These are phyloP conservation scores for Rosa multiflora DNA, from an alignment of 306 rosid genomes.

Conservation along the genomic window DNA sequence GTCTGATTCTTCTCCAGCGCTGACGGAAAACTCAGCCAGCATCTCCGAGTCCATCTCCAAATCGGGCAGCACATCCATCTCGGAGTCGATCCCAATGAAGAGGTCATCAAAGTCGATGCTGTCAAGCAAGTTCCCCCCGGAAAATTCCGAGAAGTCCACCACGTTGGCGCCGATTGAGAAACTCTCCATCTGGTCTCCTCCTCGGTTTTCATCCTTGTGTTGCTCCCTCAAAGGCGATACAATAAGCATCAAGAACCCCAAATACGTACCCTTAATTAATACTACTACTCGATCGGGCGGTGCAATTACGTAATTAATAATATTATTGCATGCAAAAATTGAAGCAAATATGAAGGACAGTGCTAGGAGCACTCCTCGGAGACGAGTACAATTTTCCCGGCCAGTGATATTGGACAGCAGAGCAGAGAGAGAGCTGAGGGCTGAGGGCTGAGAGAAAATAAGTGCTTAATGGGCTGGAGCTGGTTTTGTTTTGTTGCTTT, in stretches of 20 bases:
- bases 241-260: constrained; percentile 55
- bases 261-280: not conserved
- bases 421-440: constrained; percentile 4
- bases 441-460: not conserved
- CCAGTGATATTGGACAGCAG: constrained; percentile 4
- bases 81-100: constrained; percentile 58
- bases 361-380: not conserved
- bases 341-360: not conserved
- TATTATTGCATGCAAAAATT: not conserved
- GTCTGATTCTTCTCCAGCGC: constrained; percentile 50
- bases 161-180: constrained; percentile 35
- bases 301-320: not conserved
- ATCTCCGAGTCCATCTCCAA: constrained; percentile 86
- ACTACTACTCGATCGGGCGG: not conserved
- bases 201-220: constrained; percentile 52
- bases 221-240: constrained; percentile 58
- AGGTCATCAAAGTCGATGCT: constrained; percentile 77
- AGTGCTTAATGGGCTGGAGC: constrained; percentile 21
- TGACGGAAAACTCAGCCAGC: constrained; percentile 60
- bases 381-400: not conserved
- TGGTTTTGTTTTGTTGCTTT: constrained; percentile 26
- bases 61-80: constrained; percentile 64
- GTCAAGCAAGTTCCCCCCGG: constrained; percentile 59
- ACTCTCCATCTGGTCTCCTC: constrained; percentile 54
- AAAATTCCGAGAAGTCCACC: constrained; percentile 50